Evolutionary conservation across 345 rosid genomes (phyloP).

Genomic region (Mallotus nudiflorus): DNA sequence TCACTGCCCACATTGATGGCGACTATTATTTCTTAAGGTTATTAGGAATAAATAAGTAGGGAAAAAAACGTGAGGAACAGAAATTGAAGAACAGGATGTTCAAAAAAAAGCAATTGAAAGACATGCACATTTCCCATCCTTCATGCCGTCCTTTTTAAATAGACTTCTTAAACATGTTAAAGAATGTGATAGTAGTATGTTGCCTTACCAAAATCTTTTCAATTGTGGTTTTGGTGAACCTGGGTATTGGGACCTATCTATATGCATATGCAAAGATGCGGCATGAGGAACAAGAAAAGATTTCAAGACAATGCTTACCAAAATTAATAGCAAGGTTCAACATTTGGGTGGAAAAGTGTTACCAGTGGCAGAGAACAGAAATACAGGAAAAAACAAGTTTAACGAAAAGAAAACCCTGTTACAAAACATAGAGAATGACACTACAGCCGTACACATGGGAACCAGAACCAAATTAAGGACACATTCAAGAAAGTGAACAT

Average conservation of each 20-base stretch:
- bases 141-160: conserved; percentile 5
- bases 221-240: background rate
- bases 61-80: too few relatives aligned
- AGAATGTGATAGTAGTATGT: background rate
- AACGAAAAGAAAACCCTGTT: too few relatives aligned
- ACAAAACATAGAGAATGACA: too few relatives aligned
- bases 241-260: conserved; percentile 11
- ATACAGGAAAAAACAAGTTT: too few relatives aligned
- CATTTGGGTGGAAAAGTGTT: background rate
- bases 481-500: conserved; percentile 34
- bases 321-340: background rate
- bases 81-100: too few relatives aligned
- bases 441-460: background rate
- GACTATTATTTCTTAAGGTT: background rate
- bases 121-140: background rate
- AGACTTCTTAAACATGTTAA: conserved; percentile 5
- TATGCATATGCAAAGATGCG: conserved; percentile 4
- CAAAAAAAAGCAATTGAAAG: background rate
- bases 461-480: conserved; percentile 7
- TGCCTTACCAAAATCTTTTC: conserved; percentile 1
- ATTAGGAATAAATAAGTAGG: too few relatives aligned
- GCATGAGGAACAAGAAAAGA: conserved; percentile 10
- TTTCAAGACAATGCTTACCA: background rate
- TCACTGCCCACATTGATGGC: background rate
- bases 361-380: too few relatives aligned